Base-by-base conservation (phyloP, 192 early-diverging fungal species). In the Podila epigama region DNA sequence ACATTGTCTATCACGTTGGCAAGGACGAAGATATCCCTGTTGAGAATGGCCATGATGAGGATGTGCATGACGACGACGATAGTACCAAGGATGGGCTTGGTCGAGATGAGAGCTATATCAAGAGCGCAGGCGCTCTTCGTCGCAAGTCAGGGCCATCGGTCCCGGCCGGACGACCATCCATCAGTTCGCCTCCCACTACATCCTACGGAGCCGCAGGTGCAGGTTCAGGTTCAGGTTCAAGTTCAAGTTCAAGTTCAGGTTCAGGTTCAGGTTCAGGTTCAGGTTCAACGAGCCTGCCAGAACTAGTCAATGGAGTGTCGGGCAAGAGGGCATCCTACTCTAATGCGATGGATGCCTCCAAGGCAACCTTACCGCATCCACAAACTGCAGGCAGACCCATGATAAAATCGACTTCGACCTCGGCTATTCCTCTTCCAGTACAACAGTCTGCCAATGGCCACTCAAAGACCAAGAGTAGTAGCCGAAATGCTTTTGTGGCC, bases 381-480 rank as follows among this genome's bases (percentile, higher is more conserved):
- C n/a, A n/a, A n/a, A n/a, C n/a, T n/a, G 58, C 32, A 10, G 32
- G 20, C 20, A 51, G 52, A 27, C 55, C 68, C 29, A 28, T 56
- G 36, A 37, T 20, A 1, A 41, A 55, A 1, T 32, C 48, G 12
- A 39, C 66, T 0, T 28, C 61, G 25, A 18, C 55, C 7, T 39
- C 51, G 13, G 42, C 42, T 18, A 44, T 44, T 20, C 18, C 16
- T 20, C 42, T 18, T 44, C 42, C 41, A 44, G 16, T 20, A 20
- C 7, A 15, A 44, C 16, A 44, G 13, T 44, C 42, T 15, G 42
- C 42, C 16, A 73, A 61, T 59, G 70, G 70, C 22, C 70, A 73
- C 22, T 11, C 58, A 9, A 73, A 73, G 58, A 32, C 48, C 20
- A 73, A 73, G 58, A 62, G 70, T 42, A 56, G 63, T 9, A 66